Percentiles rank a stretch among this genome's conserved stretches.
phyloP scores from a whole-genome alignment of 805 yeast species.

The Alloascoidea africana region DNA sequence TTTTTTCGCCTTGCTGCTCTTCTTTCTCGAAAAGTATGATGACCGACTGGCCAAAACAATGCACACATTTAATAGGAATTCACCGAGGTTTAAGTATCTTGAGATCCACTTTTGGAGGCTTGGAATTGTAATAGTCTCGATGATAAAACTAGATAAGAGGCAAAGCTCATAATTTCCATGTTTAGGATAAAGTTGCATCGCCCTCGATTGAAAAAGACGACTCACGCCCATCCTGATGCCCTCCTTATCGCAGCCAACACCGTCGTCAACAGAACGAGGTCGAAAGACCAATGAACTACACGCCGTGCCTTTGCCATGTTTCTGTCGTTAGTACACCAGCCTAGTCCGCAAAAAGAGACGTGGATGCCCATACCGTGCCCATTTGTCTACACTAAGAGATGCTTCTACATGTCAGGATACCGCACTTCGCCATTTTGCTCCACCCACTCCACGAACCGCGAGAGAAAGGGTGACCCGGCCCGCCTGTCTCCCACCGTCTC shows the following conservation, averaged over 20 bases:
- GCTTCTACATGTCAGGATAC: constrained; percentile 52
- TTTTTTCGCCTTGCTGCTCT: no score
- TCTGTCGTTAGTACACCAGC: no score
- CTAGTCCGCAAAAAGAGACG: no score
- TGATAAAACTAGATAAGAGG: constrained; percentile 22
- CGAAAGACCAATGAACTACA: constrained; percentile 19
- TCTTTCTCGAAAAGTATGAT: constrained; percentile 40
- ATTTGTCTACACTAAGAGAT: not conserved
- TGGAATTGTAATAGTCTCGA: constrained; percentile 15
- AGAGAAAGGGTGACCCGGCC: constrained; percentile 27
- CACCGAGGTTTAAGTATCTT: constrained; percentile 50
- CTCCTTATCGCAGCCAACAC: constrained; percentile 54
- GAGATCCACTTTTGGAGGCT: constrained; percentile 15
- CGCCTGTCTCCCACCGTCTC: constrained; percentile 37
- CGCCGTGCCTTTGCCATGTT: no score
- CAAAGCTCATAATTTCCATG: no score
- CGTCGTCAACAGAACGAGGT: constrained; percentile 48
- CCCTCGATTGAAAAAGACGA: constrained; percentile 5
- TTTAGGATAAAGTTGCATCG: constrained; percentile 2
- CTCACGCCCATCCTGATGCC: constrained; percentile 38
- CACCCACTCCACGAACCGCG: constrained; percentile 55
- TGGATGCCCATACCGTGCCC: no score
- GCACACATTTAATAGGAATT: constrained; percentile 40
- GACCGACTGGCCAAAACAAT: constrained; percentile 47
- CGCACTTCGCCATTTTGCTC: constrained; percentile 52